These are phyloP conservation scores for Pigoraptor vietnamica DNA, from an alignment of 78 protist species.

Conservation along the genomic window DNA sequence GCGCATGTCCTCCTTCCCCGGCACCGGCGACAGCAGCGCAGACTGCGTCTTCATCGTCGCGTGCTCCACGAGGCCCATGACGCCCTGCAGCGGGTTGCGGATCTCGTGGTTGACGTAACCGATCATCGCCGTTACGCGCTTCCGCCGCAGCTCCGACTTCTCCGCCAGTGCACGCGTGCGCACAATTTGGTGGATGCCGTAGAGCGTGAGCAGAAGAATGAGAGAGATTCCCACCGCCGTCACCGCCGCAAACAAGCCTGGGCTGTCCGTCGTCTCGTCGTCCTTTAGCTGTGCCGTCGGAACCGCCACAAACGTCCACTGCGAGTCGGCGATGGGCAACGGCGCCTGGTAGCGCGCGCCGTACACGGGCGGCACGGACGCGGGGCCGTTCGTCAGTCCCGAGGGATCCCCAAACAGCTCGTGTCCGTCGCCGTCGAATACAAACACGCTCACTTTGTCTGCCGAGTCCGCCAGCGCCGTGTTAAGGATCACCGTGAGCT, in stretches of 20 bases:
- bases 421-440: background rate
- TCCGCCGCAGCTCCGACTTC: background rate
- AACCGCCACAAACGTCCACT: background rate
- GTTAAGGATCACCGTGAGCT: background rate
- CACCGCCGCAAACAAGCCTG: background rate
- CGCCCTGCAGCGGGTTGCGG: background rate
- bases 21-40: background rate
- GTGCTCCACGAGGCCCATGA: background rate
- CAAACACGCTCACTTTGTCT: background rate
- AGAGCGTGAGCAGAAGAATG: background rate
- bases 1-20: background rate
- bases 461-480: background rate
- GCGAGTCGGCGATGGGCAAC: background rate
- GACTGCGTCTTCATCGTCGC: background rate
- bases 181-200: background rate
- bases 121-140: background rate
- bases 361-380: too few relatives aligned
- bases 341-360: too few relatives aligned
- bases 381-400: too few relatives aligned
- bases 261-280: background rate
- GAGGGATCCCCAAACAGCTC: background rate
- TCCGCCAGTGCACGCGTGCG: background rate
- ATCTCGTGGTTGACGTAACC: background rate
- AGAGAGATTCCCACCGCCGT: background rate
- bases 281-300: background rate